phyloP scores from a whole-genome alignment of 2,329 filamentous ascomycete species.

The Graphilbum fragrans region DNA sequence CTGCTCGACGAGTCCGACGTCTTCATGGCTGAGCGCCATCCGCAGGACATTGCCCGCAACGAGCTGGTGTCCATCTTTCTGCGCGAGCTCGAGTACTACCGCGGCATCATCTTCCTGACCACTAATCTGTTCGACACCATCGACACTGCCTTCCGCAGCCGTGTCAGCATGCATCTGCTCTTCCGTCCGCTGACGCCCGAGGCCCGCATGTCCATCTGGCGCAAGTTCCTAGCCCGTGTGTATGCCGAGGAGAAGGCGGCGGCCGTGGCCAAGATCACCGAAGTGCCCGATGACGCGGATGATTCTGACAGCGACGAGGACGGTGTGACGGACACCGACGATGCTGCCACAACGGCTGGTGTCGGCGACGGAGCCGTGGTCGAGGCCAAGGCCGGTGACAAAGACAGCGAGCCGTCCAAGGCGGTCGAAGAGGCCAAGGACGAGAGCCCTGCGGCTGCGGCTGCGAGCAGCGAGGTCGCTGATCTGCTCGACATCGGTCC shows the following conservation, averaged over 20 bases:
- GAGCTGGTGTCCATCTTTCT: constrained; percentile 35
- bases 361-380: not conserved
- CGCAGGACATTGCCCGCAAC: constrained; percentile 32
- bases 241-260: constrained; percentile 8
- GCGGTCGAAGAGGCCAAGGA: too few relatives aligned
- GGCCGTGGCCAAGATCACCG: not conserved
- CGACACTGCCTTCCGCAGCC: constrained; percentile 30
- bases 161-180: constrained; percentile 33
- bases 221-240: constrained; percentile 30
- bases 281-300: not conserved
- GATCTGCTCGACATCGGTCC: not conserved
- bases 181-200: constrained; percentile 26
- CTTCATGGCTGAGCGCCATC: constrained; percentile 34
- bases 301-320: too few relatives aligned
- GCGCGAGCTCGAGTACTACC: constrained; percentile 31
- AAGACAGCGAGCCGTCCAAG: not conserved
- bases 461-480: not conserved
- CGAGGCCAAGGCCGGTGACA: not conserved
- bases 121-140: constrained; percentile 30
- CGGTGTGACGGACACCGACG: too few relatives aligned
- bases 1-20: constrained; percentile 41
- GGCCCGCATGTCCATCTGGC: constrained; percentile 29
- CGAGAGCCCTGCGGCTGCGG: not conserved
- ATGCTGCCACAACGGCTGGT: too few relatives aligned
- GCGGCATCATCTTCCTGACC: constrained; percentile 32